A percentile compares a stretch with the other conserved stretches of the same genome.
Conservation (phyloP, 2,329 filamentous ascomycete genomes). For the Penicillium expansum region DNA sequence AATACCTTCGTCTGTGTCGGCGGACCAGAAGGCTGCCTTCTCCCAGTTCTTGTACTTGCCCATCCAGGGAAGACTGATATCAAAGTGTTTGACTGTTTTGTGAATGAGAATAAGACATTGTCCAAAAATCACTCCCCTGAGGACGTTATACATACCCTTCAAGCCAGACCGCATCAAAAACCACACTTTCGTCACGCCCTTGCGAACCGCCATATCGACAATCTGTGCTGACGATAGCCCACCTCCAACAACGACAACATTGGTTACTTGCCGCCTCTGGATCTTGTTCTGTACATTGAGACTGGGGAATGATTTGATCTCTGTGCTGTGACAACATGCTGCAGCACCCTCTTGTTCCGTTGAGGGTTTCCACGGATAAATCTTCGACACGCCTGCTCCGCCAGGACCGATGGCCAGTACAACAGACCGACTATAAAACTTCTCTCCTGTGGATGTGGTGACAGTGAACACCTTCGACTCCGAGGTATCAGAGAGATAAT, state of each 20-base stretch:
- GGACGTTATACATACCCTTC: constrained; percentile 38
- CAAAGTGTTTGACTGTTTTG: constrained; percentile 66
- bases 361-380: constrained; percentile 42
- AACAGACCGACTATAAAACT: constrained; percentile 60
- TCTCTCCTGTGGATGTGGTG: constrained; percentile 51
- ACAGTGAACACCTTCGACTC: constrained; percentile 64
- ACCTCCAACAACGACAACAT: constrained; percentile 69
- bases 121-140: background rate
- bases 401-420: constrained; percentile 70
- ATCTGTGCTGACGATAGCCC: constrained; percentile 75
- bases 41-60: constrained; percentile 77
- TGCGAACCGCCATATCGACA: constrained; percentile 62
- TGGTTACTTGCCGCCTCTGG: constrained; percentile 50
- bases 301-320: constrained; percentile 59
- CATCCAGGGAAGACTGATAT: constrained; percentile 74
- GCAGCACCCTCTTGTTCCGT: constrained; percentile 48
- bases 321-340: constrained; percentile 59
- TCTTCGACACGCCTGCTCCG: constrained; percentile 60
- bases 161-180: constrained; percentile 62
- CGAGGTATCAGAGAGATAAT: constrained; percentile 39
- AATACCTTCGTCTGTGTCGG: constrained; percentile 62
- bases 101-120: constrained; percentile 3
- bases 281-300: constrained; percentile 55
- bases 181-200: constrained; percentile 66
- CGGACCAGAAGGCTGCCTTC: constrained; percentile 73